Conservation (phyloP, 129 eudicot genomes). For the Tanacetum coccineum region DNA sequence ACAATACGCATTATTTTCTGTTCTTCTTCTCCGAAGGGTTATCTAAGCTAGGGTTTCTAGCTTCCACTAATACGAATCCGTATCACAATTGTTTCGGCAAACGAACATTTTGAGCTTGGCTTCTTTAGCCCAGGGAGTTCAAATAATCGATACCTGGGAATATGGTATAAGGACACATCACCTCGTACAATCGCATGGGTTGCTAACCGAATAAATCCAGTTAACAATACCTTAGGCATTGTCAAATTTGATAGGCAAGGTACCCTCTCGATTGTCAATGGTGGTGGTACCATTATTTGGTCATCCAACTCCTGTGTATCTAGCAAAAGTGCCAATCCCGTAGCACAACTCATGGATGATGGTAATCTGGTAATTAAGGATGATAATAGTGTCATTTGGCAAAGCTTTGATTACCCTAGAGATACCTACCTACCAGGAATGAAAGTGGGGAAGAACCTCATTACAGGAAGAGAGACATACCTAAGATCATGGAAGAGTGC, state of each 20-base stretch:
- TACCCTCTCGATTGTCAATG: background rate
- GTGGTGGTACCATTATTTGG: background rate
- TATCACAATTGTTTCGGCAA: constrained; percentile 19
- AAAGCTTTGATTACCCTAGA: constrained; percentile 39
- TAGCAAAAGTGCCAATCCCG: background rate
- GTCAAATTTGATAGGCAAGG: background rate
- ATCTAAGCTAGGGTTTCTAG: too few relatives aligned
- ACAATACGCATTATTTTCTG: too few relatives aligned
- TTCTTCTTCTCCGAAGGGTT: too few relatives aligned
- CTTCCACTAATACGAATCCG: too few relatives aligned
- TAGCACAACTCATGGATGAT: constrained; percentile 17
- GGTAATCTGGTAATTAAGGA: constrained; percentile 37
- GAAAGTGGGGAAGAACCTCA: constrained; percentile 31
- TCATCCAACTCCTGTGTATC: background rate
- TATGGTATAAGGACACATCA: constrained; percentile 24
- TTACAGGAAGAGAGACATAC: constrained; percentile 24
- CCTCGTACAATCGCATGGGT: constrained; percentile 20
- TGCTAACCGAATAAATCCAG: constrained; percentile 29
- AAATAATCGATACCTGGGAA: constrained; percentile 22
- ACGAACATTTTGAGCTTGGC: background rate
- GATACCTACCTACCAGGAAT: constrained; percentile 34
- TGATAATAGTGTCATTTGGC: constrained; percentile 24
- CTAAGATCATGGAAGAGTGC: constrained; percentile 48
- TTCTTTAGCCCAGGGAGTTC: constrained; percentile 10
- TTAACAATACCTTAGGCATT: constrained; percentile 4